Evolutionary conservation across 2,329 filamentous ascomycete species (phyloP).

Genomic region (Elsinoe fawcettii): DNA sequence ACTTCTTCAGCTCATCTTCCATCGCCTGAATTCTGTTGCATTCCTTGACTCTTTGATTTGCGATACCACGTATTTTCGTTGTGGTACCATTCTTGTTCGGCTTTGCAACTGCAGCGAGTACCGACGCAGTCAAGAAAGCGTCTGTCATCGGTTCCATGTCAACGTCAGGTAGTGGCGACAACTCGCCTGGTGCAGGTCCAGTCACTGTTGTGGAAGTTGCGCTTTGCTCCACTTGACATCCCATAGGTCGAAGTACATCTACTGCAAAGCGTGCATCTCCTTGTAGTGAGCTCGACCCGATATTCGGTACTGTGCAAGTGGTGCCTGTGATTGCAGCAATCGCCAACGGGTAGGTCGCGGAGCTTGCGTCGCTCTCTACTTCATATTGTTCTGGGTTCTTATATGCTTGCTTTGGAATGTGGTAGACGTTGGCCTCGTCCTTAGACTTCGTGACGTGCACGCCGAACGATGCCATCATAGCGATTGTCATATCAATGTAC

Average conservation of each 20-base stretch:
- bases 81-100: slow-evolving; percentile 54
- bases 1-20: slow-evolving; percentile 90
- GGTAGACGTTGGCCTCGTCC: slow-evolving; percentile 81
- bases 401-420: slow-evolving; percentile 81
- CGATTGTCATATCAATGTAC: slow-evolving; percentile 97
- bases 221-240: slow-evolving; percentile 80
- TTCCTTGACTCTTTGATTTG: slow-evolving; percentile 96
- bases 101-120: slow-evolving; percentile 79
- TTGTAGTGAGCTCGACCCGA: slow-evolving; percentile 83
- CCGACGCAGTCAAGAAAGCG: slow-evolving; percentile 90
- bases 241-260: slow-evolving; percentile 86
- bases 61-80: slow-evolving; percentile 86
- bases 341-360: slow-evolving; percentile 89
- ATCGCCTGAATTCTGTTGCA: slow-evolving; percentile 95
- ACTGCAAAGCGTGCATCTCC: slow-evolving; percentile 92
- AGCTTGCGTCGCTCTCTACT: slow-evolving; percentile 95
- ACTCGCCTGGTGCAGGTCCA: slow-evolving; percentile 65
- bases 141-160: slow-evolving; percentile 99
- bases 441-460: slow-evolving; percentile 68
- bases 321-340: slow-evolving; percentile 93
- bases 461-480: slow-evolving; percentile 94
- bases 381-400: slow-evolving; percentile 77
- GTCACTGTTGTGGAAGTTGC: slow-evolving; percentile 84
- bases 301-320: slow-evolving; percentile 92
- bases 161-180: slow-evolving; percentile 70